Evolutionary conservation across 2,329 filamentous ascomycete species (phyloP), one percentile per base, ranked within the genome.

Genomic region (Cytospora piceicola): DNA sequence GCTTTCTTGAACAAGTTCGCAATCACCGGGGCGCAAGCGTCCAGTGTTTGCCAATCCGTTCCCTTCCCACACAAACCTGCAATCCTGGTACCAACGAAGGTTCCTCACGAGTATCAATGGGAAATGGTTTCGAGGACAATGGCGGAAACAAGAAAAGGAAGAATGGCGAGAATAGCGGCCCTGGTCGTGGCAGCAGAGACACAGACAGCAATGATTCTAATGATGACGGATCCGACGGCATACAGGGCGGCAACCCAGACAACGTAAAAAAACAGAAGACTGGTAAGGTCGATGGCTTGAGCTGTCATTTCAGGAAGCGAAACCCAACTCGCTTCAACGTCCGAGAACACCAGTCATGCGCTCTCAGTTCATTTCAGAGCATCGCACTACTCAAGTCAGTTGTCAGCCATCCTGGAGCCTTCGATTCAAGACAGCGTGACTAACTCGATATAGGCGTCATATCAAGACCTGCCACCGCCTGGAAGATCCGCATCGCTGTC

Each of bases 371-470:
- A 22, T 49, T 46, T 4, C 3, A 22, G 9, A 29, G 20, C 24
- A 17, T 64, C 2, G 15, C 62, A n/a, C n/a, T 60, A 22, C 55
- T 64, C 56, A 64, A 64, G 62, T 64, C 32, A 54, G 62, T 49
- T 22, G 2, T 57, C 1, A 1, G 17, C 2, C 29, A 2, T 22
- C 0, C 2, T 9, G 4, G 20, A 12, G 1, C 7, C n/a, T 8
- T 6, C 5, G 8, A 8, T 1, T 8, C n/a, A 4, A 2, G 1
- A 1, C 42, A n/a, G 12, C 24, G 9, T 22, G 8, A 8, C 46
- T 64, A 14, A 60, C 34, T 27, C 0, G 1, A 22, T 1, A 17
- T 0, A 64, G 62, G 6, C 55, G 57, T n/a, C 62, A 64, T 24
- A 54, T 64, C 15, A 36, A 64, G 27, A 42, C 1, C 1, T 29